Evolutionary conservation across 805 yeast species (phyloP).

Genomic region (Pichia deserticola): DNA sequence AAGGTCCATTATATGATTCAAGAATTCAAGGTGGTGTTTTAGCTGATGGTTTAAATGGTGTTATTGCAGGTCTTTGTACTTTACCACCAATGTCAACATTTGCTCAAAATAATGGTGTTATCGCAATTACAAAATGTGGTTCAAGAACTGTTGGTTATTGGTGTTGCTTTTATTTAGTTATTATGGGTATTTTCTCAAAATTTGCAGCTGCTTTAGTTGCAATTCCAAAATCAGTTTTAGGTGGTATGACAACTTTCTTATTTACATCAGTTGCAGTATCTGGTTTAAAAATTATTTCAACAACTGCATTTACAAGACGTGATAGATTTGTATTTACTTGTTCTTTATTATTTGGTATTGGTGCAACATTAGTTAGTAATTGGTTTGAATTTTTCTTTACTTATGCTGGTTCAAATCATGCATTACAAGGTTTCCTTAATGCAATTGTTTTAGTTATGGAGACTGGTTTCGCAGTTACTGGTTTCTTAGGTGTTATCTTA

Average conservation of each 20-base stretch:
- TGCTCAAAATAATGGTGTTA: slow-evolving; percentile 95
- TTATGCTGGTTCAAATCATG: slow-evolving; percentile 37
- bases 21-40: slow-evolving; percentile 89
- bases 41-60: slow-evolving; percentile 76
- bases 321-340: slow-evolving; percentile 49
- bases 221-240: slow-evolving; percentile 71
- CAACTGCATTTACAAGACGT: slow-evolving; percentile 49
- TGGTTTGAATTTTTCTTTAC: slow-evolving; percentile 48
- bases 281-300: slow-evolving; percentile 48
- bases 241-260: slow-evolving; percentile 71
- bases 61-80: slow-evolving; percentile 70
- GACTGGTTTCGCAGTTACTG: slow-evolving; percentile 51
- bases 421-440: slow-evolving; percentile 41
- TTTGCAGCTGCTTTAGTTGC: slow-evolving; percentile 86
- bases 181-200: slow-evolving; percentile 85
- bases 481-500: slow-evolving; percentile 44
- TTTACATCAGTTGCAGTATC: slow-evolving; percentile 53
- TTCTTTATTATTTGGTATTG: slow-evolving; percentile 44
- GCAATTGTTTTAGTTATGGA: slow-evolving; percentile 51
- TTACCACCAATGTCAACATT: slow-evolving; percentile 87
- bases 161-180: slow-evolving; percentile 54
- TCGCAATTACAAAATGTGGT: slow-evolving; percentile 87
- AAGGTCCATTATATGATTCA: slow-evolving; percentile 73
- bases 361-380: slow-evolving; percentile 37
- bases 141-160: slow-evolving; percentile 60